phyloP scores from a whole-genome alignment of 2,329 filamentous ascomycete genomes.

The Leptodontidium sp. region DNA sequence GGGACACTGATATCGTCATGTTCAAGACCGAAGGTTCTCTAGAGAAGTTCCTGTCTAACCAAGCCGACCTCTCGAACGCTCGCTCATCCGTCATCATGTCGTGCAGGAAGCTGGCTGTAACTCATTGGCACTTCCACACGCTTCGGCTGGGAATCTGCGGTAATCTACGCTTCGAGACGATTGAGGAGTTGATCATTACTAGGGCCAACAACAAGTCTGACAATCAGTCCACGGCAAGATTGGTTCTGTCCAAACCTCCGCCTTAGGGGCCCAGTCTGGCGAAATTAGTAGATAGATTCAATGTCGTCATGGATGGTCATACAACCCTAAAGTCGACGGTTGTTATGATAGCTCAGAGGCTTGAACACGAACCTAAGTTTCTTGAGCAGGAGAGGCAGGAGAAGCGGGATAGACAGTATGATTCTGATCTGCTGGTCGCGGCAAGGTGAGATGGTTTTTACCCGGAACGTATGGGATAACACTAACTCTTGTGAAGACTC shows the following conservation, averaged over 20 bases:
- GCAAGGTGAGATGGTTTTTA: neutral
- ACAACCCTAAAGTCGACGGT: too few species aligned
- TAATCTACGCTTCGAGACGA: neutral
- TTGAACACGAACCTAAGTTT: too few species aligned
- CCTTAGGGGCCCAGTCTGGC: too few species aligned
- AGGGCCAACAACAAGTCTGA: neutral
- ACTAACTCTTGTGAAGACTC: neutral
- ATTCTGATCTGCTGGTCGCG: conserved; percentile 8
- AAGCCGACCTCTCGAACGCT: neutral
- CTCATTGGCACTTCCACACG: neutral
- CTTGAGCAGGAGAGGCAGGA: neutral
- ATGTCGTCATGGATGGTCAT: too few species aligned
- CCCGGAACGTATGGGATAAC: neutral
- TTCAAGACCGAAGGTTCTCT: neutral
- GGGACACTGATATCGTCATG: neutral
- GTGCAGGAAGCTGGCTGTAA: neutral
- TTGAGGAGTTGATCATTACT: neutral
- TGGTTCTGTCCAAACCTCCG: too few species aligned
- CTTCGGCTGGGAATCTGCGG: neutral
- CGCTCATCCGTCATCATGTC: neutral
- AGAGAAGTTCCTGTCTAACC: neutral
- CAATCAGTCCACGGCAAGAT: too few species aligned
- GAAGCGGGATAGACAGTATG: neutral
- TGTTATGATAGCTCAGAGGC: neutral
- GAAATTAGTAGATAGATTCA: too few species aligned